Percentiles rank a stretch among this genome's conserved stretches.
Evolutionary conservation across 139 green algal species (phyloP).

Genomic region (Medakamo hakoo): DNA sequence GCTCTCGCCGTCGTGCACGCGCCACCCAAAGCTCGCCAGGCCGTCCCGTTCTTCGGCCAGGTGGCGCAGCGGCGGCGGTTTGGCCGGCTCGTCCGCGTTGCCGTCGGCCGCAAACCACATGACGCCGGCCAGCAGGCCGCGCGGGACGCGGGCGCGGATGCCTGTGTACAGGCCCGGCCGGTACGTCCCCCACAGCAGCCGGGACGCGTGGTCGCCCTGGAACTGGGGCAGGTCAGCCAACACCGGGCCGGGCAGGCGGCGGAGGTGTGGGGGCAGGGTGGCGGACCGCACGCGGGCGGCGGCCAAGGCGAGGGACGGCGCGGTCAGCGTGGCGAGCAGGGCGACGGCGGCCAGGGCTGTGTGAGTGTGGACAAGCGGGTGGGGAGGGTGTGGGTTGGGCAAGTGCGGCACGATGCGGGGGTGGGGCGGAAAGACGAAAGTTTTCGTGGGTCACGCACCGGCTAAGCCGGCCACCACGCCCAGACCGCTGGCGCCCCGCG

Average conservation of each 20-base stretch:
- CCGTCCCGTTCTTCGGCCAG: constrained; percentile 36
- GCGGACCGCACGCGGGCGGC: neutral
- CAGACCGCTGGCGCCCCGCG: too few relatives aligned
- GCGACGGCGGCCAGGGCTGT: neutral
- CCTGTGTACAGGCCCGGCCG: constrained; percentile 77
- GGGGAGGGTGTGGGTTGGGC: too few relatives aligned
- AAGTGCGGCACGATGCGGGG: too few relatives aligned
- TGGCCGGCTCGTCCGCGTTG: neutral
- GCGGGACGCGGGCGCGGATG: constrained; percentile 37
- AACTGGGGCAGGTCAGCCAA: constrained; percentile 29
- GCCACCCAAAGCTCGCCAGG: constrained; percentile 55
- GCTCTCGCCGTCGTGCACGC: constrained; percentile 57
- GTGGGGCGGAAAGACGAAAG: too few relatives aligned
- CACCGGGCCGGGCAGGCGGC: constrained; percentile 6
- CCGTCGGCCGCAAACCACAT: constrained; percentile 63
- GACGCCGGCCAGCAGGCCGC: constrained; percentile 41
- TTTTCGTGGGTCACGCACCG: too few relatives aligned
- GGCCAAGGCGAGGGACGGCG: too few relatives aligned
- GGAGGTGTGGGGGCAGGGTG: neutral
- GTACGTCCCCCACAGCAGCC: constrained; percentile 83
- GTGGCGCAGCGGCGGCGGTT: constrained; percentile 26
- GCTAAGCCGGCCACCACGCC: too few relatives aligned
- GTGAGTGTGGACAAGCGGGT: neutral
- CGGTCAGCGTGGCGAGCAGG: neutral
- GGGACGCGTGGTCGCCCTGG: constrained; percentile 11